Evolutionary conservation across 1,139 yeast species (phyloP).

Genomic region (Nakaseomyces delphensis): DNA sequence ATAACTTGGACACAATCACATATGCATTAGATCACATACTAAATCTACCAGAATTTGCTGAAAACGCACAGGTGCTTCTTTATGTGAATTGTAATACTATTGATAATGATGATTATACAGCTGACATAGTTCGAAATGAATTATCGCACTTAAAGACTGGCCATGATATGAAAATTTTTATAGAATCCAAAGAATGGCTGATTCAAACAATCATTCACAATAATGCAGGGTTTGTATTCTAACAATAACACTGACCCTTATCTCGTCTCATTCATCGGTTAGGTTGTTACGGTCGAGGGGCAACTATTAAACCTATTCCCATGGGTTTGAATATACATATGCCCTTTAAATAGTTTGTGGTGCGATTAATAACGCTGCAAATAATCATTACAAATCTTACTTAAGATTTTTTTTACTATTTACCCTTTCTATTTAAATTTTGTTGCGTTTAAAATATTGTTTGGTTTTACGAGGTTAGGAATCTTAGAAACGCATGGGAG

Average conservation of each 20-base stretch:
- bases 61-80: not conserved
- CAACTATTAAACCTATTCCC: too few relatives aligned
- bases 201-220: slow-evolving; percentile 62
- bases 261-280: too few relatives aligned
- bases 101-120: slow-evolving; percentile 1
- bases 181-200: slow-evolving; percentile 57
- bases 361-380: too few relatives aligned
- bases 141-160: not conserved
- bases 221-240: slow-evolving; percentile 11
- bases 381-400: too few relatives aligned
- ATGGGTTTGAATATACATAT: too few relatives aligned
- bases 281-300: too few relatives aligned
- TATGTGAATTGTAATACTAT: slow-evolving; percentile 4
- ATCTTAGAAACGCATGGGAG: not conserved
- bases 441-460: not conserved
- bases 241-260: too few relatives aligned
- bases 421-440: too few relatives aligned
- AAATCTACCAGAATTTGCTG: not conserved
- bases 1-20: not conserved
- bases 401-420: too few relatives aligned
- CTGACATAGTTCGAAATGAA: not conserved
- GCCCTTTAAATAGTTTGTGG: too few relatives aligned
- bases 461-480: not conserved
- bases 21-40: not conserved
- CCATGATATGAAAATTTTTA: slow-evolving; percentile 1